phyloP scores from a whole-genome alignment of 352 stramenopile species.

The Pythium volutum region DNA sequence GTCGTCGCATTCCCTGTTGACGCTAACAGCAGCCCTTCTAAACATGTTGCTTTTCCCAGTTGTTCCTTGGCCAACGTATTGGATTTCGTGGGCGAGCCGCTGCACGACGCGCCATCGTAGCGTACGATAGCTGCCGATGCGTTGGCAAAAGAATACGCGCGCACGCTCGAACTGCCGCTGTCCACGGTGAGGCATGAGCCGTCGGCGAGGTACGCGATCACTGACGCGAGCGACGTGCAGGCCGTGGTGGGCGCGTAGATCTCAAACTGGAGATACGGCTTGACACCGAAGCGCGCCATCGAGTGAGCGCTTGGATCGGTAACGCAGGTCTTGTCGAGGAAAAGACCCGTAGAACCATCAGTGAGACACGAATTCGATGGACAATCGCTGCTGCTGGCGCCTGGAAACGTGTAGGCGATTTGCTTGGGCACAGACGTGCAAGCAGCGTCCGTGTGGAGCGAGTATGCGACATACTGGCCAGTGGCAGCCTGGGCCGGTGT shows the following conservation, averaged over 20 bases:
- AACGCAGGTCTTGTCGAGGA: slow-evolving; percentile 2
- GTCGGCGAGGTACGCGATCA: slow-evolving; percentile 39
- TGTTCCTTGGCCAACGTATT: slow-evolving; percentile 18
- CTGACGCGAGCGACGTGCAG: slow-evolving; percentile 33
- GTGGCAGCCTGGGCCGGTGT: neutral
- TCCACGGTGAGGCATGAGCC: slow-evolving; percentile 39
- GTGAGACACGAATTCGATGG: neutral
- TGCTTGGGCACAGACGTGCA: slow-evolving; percentile 15
- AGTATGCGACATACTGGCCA: slow-evolving; percentile 13
- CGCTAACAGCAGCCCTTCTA: slow-evolving; percentile 6
- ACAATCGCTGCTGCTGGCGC: neutral
- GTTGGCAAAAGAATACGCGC: slow-evolving; percentile 28
- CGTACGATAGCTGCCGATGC: slow-evolving; percentile 34
- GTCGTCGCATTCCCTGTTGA: slow-evolving; percentile 13
- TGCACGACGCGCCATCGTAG: slow-evolving; percentile 34
- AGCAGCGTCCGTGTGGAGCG: slow-evolving; percentile 12
- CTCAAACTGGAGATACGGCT: slow-evolving; percentile 22
- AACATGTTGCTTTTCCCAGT: slow-evolving; percentile 1
- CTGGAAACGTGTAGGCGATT: slow-evolving; percentile 3
- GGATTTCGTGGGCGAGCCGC: slow-evolving; percentile 25
- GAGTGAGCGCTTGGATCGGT: neutral
- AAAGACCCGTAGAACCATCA: neutral
- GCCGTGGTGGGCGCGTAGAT: slow-evolving; percentile 12
- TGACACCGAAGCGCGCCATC: neutral
- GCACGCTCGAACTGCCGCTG: slow-evolving; percentile 38